These are phyloP conservation scores for Sclerotinia trifoliorum DNA, from an alignment of 2,329 filamentous ascomycete genomes.

Conservation along the genomic window DNA sequence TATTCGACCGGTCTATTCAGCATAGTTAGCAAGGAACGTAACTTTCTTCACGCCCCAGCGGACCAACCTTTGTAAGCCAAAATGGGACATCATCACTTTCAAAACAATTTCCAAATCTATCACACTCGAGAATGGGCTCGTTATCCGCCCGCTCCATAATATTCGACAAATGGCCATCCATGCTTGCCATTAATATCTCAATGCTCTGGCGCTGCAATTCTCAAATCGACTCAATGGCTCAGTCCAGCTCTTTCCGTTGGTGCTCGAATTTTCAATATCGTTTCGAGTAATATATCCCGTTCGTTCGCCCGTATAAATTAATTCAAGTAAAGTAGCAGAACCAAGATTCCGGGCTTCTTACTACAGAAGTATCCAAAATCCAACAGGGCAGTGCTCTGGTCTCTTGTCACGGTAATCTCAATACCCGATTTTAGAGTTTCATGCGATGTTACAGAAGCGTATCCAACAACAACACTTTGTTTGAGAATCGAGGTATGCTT, in stretches of 20 bases:
- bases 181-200: neutral
- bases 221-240: neutral
- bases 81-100: slow-evolving; percentile 39
- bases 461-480: neutral
- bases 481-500: neutral
- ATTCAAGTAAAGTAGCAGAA: neutral
- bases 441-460: slow-evolving; percentile 8
- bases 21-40: slow-evolving; percentile 34
- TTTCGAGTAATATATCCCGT: neutral
- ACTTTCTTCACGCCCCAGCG: neutral
- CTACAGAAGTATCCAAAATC: slow-evolving; percentile 14
- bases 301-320: neutral
- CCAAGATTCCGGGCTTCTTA: slow-evolving; percentile 2
- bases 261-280: neutral
- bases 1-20: slow-evolving; percentile 38
- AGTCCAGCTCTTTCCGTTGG: neutral
- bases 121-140: neutral
- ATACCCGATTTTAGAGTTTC: slow-evolving; percentile 14
- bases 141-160: neutral
- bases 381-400: slow-evolving; percentile 13
- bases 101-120: slow-evolving; percentile 32
- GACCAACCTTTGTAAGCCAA: slow-evolving; percentile 44
- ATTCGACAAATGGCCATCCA: slow-evolving; percentile 9
- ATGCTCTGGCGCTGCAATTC: neutral
- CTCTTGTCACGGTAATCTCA: slow-evolving; percentile 13